Evolutionary conservation across 331 rosid genomes (phyloP).

Genomic region (Saraca asoca): DNA sequence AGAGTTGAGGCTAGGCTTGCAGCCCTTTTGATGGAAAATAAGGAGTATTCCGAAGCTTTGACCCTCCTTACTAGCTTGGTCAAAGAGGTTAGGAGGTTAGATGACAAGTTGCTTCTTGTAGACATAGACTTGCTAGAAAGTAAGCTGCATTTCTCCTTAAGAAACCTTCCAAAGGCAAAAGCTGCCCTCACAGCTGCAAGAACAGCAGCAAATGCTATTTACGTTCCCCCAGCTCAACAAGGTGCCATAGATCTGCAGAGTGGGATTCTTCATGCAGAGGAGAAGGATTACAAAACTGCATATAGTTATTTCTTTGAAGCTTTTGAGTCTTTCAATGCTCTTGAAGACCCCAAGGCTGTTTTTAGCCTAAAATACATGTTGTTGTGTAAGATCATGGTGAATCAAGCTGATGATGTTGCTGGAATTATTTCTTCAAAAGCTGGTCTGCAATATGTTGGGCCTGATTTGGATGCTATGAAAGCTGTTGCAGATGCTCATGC

Average conservation of each 20-base stretch:
- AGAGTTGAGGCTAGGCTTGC: slow-evolving; percentile 97
- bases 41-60: slow-evolving; percentile 87
- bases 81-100: slow-evolving; percentile 94
- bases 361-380: slow-evolving; percentile 94
- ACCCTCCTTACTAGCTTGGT: slow-evolving; percentile 76
- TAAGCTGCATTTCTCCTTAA: slow-evolving; percentile 83
- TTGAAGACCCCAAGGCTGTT: slow-evolving; percentile 89
- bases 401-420: slow-evolving; percentile 88
- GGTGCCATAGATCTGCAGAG: slow-evolving; percentile 96
- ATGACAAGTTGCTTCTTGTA: slow-evolving; percentile 95
- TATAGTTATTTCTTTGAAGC: slow-evolving; percentile 93
- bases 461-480: slow-evolving; percentile 97
- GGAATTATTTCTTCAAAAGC: slow-evolving; percentile 95
- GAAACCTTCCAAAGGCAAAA: slow-evolving; percentile 97
- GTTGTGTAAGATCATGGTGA: slow-evolving; percentile 91
- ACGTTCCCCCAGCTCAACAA: slow-evolving; percentile 97
- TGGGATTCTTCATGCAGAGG: slow-evolving; percentile 97
- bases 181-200: slow-evolving; percentile 97
- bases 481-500: slow-evolving; percentile 96
- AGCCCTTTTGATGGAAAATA: slow-evolving; percentile 85
- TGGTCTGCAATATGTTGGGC: slow-evolving; percentile 79
- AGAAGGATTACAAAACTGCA: slow-evolving; percentile 94
- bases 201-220: slow-evolving; percentile 96
- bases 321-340: slow-evolving; percentile 90
- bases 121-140: slow-evolving; percentile 95